Evolutionary conservation across 768 basidiomycete genomes (phyloP).

Genomic region (Hericium coralloides): DNA sequence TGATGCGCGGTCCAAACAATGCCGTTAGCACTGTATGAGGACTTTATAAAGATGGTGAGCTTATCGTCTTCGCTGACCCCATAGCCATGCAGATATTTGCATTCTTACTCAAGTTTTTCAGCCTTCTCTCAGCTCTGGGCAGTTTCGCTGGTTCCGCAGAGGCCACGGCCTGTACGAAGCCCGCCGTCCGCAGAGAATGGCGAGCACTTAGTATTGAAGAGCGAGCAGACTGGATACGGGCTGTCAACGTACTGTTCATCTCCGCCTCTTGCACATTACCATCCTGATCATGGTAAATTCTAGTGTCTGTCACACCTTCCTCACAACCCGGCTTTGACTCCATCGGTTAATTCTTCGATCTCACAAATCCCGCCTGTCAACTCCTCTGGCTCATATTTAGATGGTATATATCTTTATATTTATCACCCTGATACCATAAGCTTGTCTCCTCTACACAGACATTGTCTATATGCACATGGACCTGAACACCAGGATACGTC

Average conservation of each 20-base stretch:
- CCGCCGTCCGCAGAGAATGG: constrained; percentile 18
- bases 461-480: constrained; percentile 21
- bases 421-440: background rate
- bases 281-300: background rate
- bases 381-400: constrained; percentile 10
- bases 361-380: constrained; percentile 12
- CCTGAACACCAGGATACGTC: constrained; percentile 13
- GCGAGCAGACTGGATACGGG: constrained; percentile 17
- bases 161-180: constrained; percentile 6
- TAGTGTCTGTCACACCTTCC: constrained; percentile 13
- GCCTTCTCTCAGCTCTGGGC: background rate
- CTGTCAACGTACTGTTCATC: constrained; percentile 13
- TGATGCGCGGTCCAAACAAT: background rate
- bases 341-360: constrained; percentile 2
- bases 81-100: background rate
- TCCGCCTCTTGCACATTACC: background rate
- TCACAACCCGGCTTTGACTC: constrained; percentile 8
- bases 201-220: constrained; percentile 9
- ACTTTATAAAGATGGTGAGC: background rate
- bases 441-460: constrained; percentile 4
- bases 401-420: constrained; percentile 2
- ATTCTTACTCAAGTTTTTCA: background rate
- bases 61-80: background rate
- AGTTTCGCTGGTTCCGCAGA: no score
- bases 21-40: background rate